A percentile compares a stretch with the other conserved stretches of the same genome.
phyloP scores from a whole-genome alignment of 2,329 filamentous ascomycete genomes.

The Plenodomus biglobosus region DNA sequence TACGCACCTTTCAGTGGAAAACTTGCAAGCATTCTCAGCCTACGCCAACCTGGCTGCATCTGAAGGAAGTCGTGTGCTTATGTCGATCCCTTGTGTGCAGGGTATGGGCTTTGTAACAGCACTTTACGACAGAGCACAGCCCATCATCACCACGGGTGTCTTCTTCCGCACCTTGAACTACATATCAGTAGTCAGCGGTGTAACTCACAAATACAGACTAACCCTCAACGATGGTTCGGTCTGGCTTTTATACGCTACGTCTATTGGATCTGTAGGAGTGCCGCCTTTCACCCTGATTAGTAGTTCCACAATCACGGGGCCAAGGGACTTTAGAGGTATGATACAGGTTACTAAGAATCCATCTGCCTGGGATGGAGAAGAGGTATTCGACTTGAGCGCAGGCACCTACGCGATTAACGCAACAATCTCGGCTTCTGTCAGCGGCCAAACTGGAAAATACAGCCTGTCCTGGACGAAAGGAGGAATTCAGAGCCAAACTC shows the following conservation, averaged over 20 bases:
- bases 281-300: conserved; percentile 70
- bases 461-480: conserved; percentile 70
- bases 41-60: conserved; percentile 68
- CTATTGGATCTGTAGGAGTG: conserved; percentile 55
- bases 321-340: conserved; percentile 69
- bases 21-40: conserved; percentile 58
- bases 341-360: conserved; percentile 86
- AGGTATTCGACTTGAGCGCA: conserved; percentile 74
- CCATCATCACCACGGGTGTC: conserved; percentile 72
- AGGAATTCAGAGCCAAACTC: conserved; percentile 58
- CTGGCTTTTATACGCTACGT: conserved; percentile 81
- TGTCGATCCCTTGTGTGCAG: conserved; percentile 82
- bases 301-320: conserved; percentile 66
- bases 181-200: conserved; percentile 30
- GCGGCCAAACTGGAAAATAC: conserved; percentile 64
- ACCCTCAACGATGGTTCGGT: conserved; percentile 55
- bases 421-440: conserved; percentile 53
- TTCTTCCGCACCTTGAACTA: conserved; percentile 69
- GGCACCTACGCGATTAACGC: conserved; percentile 71
- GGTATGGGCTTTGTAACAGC: conserved; percentile 87
- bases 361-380: conserved; percentile 53
- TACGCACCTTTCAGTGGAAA: conserved; percentile 59
- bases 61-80: conserved; percentile 55
- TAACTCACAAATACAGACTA: conserved; percentile 42
- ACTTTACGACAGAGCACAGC: conserved; percentile 69